Conservation (phyloP, 2,329 filamentous ascomycete genomes). For the Colletotrichum endophyticum region DNA sequence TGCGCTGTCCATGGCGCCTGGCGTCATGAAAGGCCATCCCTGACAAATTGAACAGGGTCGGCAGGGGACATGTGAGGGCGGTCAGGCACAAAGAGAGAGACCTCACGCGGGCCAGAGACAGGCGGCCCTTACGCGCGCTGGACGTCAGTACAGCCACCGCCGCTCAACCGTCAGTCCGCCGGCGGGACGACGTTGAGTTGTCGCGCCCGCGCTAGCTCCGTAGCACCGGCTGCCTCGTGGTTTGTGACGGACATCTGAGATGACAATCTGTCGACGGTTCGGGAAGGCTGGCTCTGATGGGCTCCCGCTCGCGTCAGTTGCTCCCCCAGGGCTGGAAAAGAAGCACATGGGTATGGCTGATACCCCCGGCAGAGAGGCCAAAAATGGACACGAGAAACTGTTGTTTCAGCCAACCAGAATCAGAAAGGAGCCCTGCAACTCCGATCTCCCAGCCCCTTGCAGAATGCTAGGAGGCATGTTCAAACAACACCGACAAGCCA, state of each 20-base stretch:
- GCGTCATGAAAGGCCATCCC: background rate
- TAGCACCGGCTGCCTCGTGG: constrained; percentile 1
- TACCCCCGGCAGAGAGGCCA: constrained; percentile 10
- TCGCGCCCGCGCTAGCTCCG: background rate
- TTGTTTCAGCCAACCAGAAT: constrained; percentile 23
- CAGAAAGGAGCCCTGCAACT: constrained; percentile 12
- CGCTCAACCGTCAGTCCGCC: background rate
- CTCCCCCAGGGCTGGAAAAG: background rate
- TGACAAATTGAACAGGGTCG: constrained; percentile 4
- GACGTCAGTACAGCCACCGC: background rate
- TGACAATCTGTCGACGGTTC: background rate
- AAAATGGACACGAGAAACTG: constrained; percentile 25
- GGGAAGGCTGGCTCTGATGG: constrained; percentile 10
- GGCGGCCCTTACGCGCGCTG: constrained; percentile 1
- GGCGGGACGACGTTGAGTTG: background rate
- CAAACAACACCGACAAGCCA: background rate
- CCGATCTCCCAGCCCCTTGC: constrained; percentile 21
- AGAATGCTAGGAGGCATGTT: background rate
- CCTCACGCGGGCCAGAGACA: constrained; percentile 1
- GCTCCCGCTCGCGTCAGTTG: background rate
- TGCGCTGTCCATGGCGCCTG: background rate
- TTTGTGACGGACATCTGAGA: constrained; percentile 1
- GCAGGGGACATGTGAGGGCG: background rate
- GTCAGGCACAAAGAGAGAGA: constrained; percentile 10
- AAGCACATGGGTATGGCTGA: constrained; percentile 5